These are phyloP conservation scores for Trichoderma reesei DNA, from an alignment of 495 filamentous ascomycete species.

Conservation along the genomic window DNA sequence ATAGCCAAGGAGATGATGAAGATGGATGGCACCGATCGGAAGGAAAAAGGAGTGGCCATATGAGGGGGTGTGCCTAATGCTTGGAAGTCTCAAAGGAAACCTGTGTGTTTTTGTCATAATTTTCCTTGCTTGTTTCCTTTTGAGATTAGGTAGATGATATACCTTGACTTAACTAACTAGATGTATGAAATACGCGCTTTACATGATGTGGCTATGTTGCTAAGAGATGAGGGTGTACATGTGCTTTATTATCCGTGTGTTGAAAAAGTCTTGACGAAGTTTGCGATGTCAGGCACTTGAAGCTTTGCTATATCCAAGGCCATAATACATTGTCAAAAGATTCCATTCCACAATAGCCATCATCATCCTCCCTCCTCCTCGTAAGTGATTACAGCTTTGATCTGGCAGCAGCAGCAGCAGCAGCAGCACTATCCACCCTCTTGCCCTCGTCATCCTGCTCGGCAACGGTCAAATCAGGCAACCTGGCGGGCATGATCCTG, in stretches of 20 bases:
- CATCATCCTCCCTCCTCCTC: neutral
- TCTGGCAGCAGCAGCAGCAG: constrained; percentile 27
- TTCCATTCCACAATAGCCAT: too few species aligned
- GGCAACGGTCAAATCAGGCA: constrained; percentile 61
- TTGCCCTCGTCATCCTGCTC: constrained; percentile 79
- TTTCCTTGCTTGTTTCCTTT: neutral
- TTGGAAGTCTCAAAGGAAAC: neutral
- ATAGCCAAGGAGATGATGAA: neutral
- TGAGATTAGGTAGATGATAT: neutral
- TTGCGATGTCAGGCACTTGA: too few species aligned
- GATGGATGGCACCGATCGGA: neutral
- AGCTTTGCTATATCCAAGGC: too few species aligned
- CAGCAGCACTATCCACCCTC: constrained; percentile 55
- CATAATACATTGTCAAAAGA: too few species aligned
- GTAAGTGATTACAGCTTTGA: constrained; percentile 22
- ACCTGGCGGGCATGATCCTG: constrained; percentile 65
- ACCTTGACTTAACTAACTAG: neutral
- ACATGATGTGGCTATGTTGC: neutral
- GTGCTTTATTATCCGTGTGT: too few species aligned
- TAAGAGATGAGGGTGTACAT: too few species aligned
- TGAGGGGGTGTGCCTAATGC: neutral
- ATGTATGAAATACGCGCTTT: neutral
- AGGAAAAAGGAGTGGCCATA: neutral
- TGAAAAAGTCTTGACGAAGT: too few species aligned
- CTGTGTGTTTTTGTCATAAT: neutral